These are phyloP conservation scores for Trametes gibbosa DNA, from an alignment of 768 basidiomycete genomes.

Conservation along the genomic window DNA sequence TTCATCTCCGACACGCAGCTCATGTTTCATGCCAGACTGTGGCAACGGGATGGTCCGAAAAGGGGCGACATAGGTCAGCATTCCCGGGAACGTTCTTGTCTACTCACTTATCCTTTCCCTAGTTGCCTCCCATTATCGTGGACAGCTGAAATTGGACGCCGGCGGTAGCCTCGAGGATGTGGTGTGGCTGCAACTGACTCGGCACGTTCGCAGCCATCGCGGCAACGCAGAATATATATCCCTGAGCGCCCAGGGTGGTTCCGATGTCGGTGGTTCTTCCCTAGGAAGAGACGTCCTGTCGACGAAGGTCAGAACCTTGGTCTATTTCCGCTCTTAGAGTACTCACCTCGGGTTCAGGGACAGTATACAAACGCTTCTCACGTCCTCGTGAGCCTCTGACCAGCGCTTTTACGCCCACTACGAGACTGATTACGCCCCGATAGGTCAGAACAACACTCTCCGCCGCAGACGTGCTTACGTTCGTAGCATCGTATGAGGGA, in stretches of 20 bases:
- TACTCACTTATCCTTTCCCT: not conserved
- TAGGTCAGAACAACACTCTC: slow-evolving; percentile 8
- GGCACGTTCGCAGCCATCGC: slow-evolving; percentile 66
- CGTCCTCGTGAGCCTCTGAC: slow-evolving; percentile 35
- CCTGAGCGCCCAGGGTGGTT: slow-evolving; percentile 30
- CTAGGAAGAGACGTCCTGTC: not conserved
- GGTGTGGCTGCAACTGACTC: slow-evolving; percentile 79
- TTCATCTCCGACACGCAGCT: not conserved
- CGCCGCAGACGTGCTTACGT: slow-evolving; percentile 39
- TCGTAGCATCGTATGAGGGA: slow-evolving; percentile 72
- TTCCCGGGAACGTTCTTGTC: not conserved
- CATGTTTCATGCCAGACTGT: slow-evolving; percentile 24
- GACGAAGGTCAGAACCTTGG: not conserved
- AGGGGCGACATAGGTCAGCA: not conserved
- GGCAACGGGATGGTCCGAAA: slow-evolving; percentile 31
- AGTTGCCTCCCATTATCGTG: slow-evolving; percentile 40
- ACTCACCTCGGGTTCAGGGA: slow-evolving; percentile 25
- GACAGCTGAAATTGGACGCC: slow-evolving; percentile 33
- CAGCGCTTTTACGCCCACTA: not conserved
- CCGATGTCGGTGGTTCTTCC: not conserved
- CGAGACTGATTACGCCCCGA: not conserved
- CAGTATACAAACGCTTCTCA: slow-evolving; percentile 45
- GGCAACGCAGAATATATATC: slow-evolving; percentile 67
- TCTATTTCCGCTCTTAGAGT: not conserved
- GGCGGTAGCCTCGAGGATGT: slow-evolving; percentile 25